Base-by-base conservation (phyloP, 306 rosid species). In the Pterocarpus macrocarpus region DNA sequence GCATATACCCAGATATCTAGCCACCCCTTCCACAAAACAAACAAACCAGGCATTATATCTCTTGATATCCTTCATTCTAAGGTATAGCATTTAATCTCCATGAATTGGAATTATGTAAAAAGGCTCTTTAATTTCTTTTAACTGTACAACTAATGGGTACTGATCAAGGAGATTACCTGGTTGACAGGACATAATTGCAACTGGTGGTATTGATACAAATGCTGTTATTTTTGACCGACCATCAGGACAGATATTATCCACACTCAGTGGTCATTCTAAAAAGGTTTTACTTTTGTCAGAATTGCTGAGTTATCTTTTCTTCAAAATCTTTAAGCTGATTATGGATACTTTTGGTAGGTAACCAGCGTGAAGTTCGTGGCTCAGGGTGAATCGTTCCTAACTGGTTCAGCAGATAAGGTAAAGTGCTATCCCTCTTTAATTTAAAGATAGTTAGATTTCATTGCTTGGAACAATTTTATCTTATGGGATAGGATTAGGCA, bases 11-110 rank as follows among this genome's bases (percentile, higher is more conserved):
- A 93, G 84, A 96, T 94, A 84, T 93, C 99, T 74, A 96, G 99
- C 69, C 99, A 96, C 43, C 99, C 99, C 66, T 89, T 96, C 71
- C 97, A 96, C 83, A 96, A 92, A 89, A 96, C 99, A 14, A 96
- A 69, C 94, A 96, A 94, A 84, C 99, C 97, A 49, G 99, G 99
- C 66, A 90, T 96, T 86, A 62, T 70, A 79, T 90, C 94, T 69
- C 85, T 96, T 70, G 99, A 96, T 81, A 86, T 96, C 77, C 89
- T 89, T 80, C 64, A 82, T 73, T 79, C 88, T 36, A 96, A 93
- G 99, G 99, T 93, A 72, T 41, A 64, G 14, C 47, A 41, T 71
- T 84, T 39, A 41, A 70, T 39, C 34, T 67, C 7, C 13, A 13
- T 45, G 45, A 15, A 53, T 4, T 61, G 2, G 47, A 64, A 58